Evolutionary conservation across 106 monocot genomes (phyloP).

Genomic region (Dioscorea zingiberensis): DNA sequence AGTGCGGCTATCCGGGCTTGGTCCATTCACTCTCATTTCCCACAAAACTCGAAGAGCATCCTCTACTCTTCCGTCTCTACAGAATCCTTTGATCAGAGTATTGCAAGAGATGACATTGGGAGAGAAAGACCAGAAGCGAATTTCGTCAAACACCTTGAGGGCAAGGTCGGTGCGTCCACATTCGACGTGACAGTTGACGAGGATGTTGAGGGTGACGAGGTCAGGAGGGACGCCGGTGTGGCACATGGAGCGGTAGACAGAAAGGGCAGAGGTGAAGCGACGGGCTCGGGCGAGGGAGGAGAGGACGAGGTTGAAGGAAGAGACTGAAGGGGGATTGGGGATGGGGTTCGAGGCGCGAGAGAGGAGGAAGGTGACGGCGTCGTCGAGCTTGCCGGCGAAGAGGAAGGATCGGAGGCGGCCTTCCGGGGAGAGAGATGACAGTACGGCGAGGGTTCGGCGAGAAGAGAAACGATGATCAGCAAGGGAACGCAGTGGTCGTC

Average conservation of each 20-base stretch:
- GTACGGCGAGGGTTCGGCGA: no score
- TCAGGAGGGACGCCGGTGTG: slow-evolving; percentile 1
- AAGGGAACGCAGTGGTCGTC: not conserved
- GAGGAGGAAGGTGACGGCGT: slow-evolving; percentile 2
- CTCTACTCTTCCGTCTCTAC: slow-evolving; percentile 1
- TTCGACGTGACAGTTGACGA: not conserved
- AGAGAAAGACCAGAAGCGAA: not conserved
- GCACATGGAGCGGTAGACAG: slow-evolving; percentile 3
- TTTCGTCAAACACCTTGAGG: slow-evolving; percentile 36
- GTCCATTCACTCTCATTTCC: slow-evolving; percentile 26
- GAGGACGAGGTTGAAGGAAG: slow-evolving; percentile 10
- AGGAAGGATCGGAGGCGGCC: not conserved
- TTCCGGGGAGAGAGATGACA: not conserved
- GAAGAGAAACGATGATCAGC: no score
- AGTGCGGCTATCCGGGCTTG: slow-evolving; percentile 30
- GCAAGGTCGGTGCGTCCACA: slow-evolving; percentile 17
- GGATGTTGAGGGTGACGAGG: slow-evolving; percentile 11
- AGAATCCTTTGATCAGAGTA: slow-evolving; percentile 44
- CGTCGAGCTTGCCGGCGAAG: not conserved
- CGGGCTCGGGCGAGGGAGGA: slow-evolving; percentile 6
- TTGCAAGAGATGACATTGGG: slow-evolving; percentile 35
- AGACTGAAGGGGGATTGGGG: not conserved
- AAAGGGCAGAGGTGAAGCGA: slow-evolving; percentile 1
- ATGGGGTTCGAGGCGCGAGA: not conserved
- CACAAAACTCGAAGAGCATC: slow-evolving; percentile 24